Conservation (phyloP, 176 grass and related monocot species). For the Elymus sibiricus region DNA sequence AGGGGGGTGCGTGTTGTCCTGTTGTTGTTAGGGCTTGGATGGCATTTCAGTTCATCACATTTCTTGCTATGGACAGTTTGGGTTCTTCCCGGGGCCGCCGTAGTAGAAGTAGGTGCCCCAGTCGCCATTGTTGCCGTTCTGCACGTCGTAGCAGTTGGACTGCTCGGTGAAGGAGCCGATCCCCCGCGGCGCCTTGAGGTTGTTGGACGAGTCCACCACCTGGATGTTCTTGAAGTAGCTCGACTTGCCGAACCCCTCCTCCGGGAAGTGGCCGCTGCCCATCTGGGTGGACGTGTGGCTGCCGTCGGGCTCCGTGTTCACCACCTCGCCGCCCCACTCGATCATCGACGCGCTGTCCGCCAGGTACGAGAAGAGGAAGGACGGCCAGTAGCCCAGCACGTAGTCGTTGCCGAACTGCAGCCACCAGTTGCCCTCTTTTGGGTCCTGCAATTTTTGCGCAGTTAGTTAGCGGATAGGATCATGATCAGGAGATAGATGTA, state of each 20-base stretch:
- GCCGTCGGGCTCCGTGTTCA: constrained; percentile 70
- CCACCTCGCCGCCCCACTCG: constrained; percentile 85
- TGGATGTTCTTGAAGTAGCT: constrained; percentile 94
- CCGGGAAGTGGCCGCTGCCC: constrained; percentile 82
- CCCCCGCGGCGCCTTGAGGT: constrained; percentile 59
- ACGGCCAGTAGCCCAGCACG: constrained; percentile 80
- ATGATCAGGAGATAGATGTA: constrained; percentile 14
- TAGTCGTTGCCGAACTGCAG: constrained; percentile 68
- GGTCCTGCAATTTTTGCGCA: constrained; percentile 42
- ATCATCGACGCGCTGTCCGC: constrained; percentile 80
- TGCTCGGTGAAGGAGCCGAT: constrained; percentile 83
- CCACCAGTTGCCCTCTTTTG: constrained; percentile 85
- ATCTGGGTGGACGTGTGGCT: constrained; percentile 80
- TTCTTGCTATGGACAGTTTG: constrained; percentile 68
- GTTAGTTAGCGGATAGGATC: constrained; percentile 1
- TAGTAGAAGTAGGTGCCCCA: constrained; percentile 88
- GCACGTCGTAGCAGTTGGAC: constrained; percentile 84
- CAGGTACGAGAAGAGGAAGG: constrained; percentile 81
- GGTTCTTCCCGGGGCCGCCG: constrained; percentile 77
- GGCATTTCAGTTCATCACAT: background rate
- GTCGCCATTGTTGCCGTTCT: constrained; percentile 89
- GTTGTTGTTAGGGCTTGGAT: constrained; percentile 20
- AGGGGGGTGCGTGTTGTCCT: background rate
- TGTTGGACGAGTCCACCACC: constrained; percentile 74
- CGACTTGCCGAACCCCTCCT: constrained; percentile 80